Evolutionary conservation across 441 rosid species (phyloP).

Genomic region (Erodium texanum): DNA sequence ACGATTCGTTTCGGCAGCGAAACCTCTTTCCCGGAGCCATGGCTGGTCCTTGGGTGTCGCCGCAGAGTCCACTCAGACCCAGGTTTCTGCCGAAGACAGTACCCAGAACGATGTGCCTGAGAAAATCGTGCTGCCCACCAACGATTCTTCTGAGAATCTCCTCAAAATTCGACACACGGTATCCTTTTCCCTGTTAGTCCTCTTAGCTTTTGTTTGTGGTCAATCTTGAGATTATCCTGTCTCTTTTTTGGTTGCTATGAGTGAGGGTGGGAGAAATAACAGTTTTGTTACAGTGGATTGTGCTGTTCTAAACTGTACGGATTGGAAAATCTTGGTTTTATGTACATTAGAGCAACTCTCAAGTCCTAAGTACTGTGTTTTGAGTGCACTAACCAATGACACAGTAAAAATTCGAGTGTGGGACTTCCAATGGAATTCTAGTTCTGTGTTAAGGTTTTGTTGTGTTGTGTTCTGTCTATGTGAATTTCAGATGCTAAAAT

Average conservation of each 20-base stretch:
- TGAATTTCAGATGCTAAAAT: neutral
- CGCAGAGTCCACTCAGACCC: conserved; percentile 33
- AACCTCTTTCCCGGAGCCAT: conserved; percentile 11
- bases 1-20: conserved; percentile 29
- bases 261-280: too few relatives aligned
- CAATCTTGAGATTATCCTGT: neutral
- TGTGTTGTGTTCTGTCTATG: neutral
- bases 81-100: conserved; percentile 1
- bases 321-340: neutral
- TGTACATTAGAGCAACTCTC: neutral
- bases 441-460: neutral
- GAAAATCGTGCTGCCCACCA: conserved; percentile 47
- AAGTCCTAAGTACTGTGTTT: neutral
- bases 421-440: neutral
- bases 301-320: neutral
- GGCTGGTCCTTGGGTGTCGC: conserved; percentile 25
- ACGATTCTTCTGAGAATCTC: conserved; percentile 54
- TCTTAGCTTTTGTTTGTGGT: neutral
- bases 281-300: neutral
- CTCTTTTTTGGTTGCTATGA: neutral
- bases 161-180: conserved; percentile 63
- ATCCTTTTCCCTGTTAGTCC: conserved; percentile 10
- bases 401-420: neutral
- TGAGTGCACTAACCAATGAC: neutral
- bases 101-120: conserved; percentile 21